Conservation (phyloP, 2,329 filamentous ascomycete genomes). For the Calonectria pseudoturangicola region DNA sequence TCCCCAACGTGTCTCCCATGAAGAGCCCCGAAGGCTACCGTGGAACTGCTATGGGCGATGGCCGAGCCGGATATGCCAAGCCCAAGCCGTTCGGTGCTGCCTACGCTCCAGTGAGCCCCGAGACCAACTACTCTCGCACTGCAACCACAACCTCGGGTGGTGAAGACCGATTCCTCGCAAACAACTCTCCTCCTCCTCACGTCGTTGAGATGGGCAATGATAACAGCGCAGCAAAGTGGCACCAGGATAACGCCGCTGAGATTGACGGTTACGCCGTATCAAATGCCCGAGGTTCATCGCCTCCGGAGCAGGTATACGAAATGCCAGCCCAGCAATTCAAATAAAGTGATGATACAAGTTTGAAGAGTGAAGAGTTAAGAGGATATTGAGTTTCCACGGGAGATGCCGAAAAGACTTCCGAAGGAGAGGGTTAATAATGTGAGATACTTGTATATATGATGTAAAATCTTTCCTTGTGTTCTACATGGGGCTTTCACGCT, state of each 20-base stretch:
- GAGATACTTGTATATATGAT: constrained; percentile 57
- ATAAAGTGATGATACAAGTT: constrained; percentile 47
- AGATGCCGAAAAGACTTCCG: constrained; percentile 24
- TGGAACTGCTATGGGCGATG: constrained; percentile 63
- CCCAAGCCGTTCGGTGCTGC: constrained; percentile 58
- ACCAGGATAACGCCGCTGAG: constrained; percentile 61
- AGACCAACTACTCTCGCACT: constrained; percentile 52
- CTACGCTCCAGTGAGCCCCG: constrained; percentile 47
- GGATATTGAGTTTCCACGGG: constrained; percentile 31
- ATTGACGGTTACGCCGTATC: constrained; percentile 61
- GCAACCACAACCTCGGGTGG: constrained; percentile 36
- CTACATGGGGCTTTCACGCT: constrained; percentile 43
- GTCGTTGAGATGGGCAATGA: constrained; percentile 60
- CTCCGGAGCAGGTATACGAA: constrained; percentile 63
- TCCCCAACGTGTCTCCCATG: constrained; percentile 39
- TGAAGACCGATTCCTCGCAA: constrained; percentile 29
- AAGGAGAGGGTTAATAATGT: constrained; percentile 53
- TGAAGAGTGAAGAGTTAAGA: constrained; percentile 31
- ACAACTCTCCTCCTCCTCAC: constrained; percentile 37
- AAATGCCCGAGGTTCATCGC: constrained; percentile 50
- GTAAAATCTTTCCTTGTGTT: constrained; percentile 50
- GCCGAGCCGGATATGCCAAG: constrained; percentile 63
- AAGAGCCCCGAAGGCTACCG: constrained; percentile 61
- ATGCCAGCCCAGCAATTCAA: constrained; percentile 64
- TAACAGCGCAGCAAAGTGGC: constrained; percentile 58